Base-by-base conservation (phyloP, 805 yeast genomes). In the Ogataea degrootiae region DNA sequence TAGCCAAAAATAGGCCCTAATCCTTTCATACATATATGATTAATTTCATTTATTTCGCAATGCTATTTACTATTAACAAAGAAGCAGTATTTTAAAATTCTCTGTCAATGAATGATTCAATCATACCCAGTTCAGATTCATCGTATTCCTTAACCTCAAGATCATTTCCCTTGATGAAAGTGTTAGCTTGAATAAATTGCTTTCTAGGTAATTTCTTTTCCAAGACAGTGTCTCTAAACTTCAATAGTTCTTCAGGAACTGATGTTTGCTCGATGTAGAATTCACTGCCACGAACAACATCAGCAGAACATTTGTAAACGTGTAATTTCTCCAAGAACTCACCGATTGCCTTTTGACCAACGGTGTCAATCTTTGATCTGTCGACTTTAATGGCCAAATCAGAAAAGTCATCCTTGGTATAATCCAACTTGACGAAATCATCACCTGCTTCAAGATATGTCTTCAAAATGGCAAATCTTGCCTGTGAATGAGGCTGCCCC, bases 401-500 rank as follows among this genome's bases (percentile, higher is more conserved):
- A 34, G 77, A 72, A 59, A 59, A 82, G 47, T 70, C 70, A 22
- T 70, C 74, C 50, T 75, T 71, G 14, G 75, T 60, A 57, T 74
- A 70, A 35, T 73, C 74, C 43, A 89, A 67, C 42, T 71, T 69
- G 26, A 82, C 82, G 37, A 88, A 83, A 16, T 70, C 76, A 22
- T 70, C 66, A 29, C 85, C 82, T 0, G 89, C 83, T 45, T 80
- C 74, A 58, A 85, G 68, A 62, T 87, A 82, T 14, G 83, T 76
- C 69, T 86, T 87, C 75, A 87, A 74, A 56, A 89, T 88, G 33
- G 94, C 87, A 68, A 77, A 89, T 66, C 97, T 75, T 4, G 96
- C 96, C 70, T 88, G 96, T 89, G 88, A 87, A 65, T 89, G 97
- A 14, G 97, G 83, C 70, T 89, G 97, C 31, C 96, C 96, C 96